Conservation (phyloP, 164 flowering plant species). For the Chloranthus sessilifolius region DNA sequence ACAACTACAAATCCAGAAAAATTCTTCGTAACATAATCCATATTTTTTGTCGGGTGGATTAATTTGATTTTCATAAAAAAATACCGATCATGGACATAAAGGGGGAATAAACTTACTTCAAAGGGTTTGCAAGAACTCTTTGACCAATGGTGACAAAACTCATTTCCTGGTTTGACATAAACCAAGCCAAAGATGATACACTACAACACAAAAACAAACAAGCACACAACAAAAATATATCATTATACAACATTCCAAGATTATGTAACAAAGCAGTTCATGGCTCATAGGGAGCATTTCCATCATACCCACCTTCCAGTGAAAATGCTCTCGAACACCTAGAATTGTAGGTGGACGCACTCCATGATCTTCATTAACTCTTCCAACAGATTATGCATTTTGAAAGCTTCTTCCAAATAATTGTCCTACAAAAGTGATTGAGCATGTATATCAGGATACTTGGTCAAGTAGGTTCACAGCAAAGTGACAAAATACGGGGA, state of each 20-base stretch:
- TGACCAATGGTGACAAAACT: conserved; percentile 97
- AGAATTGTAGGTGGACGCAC: conserved; percentile 86
- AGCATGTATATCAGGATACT: too few species aligned
- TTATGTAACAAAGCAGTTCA: neutral
- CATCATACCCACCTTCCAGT: conserved; percentile 96
- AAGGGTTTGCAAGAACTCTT: conserved; percentile 92
- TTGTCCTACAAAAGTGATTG: conserved; percentile 95
- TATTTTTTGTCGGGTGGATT: too few species aligned
- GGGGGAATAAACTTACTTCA: conserved; percentile 54
- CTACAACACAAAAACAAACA: conserved; percentile 53
- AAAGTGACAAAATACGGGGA: neutral
- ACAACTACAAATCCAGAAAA: too few species aligned
- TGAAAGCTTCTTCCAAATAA: conserved; percentile 99
- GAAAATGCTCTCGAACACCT: conserved; percentile 96
- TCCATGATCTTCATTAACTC: conserved; percentile 91
- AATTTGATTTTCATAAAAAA: too few species aligned
- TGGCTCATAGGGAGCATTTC: conserved; percentile 3
- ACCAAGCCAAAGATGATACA: conserved; percentile 98
- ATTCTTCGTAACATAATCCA: too few species aligned
- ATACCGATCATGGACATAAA: neutral
- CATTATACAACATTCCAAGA: too few species aligned
- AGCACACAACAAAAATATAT: too few species aligned
- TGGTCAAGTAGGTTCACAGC: too few species aligned
- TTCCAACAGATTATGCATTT: conserved; percentile 95
- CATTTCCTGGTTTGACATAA: conserved; percentile 97